Evolutionary conservation across 2,329 filamentous ascomycete genomes (phyloP).

Genomic region (Ophiosphaerella narmari): DNA sequence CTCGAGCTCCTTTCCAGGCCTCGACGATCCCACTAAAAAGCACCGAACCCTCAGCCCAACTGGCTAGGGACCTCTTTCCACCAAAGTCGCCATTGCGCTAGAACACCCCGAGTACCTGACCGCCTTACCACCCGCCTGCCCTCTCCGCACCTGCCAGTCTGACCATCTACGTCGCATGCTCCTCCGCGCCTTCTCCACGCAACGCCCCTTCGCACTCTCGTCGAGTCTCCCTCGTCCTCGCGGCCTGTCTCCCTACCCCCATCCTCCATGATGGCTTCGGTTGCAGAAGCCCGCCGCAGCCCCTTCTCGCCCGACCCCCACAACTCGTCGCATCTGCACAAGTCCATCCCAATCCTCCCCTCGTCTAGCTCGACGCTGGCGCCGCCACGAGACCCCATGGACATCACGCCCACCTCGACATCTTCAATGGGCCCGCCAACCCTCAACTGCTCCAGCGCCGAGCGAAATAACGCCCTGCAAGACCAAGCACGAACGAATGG

Average conservation of each 20-base stretch:
- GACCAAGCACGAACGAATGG: conserved; percentile 27
- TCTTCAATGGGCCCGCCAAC: conserved; percentile 55
- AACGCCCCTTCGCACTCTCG: conserved; percentile 7
- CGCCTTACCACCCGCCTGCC: conserved; percentile 2
- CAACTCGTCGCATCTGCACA: conserved; percentile 51
- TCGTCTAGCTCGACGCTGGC: conserved; percentile 52
- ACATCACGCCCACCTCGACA: conserved; percentile 55
- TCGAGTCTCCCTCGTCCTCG: conserved; percentile 3
- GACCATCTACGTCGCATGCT: conserved; percentile 19
- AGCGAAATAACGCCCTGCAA: conserved; percentile 45
- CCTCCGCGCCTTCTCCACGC: conserved; percentile 6
- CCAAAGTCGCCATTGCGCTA: conserved; percentile 17
- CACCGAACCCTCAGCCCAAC: conserved; percentile 10
- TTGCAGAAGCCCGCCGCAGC: conserved; percentile 52
- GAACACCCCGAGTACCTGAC: conserved; percentile 2
- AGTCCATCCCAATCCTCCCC: conserved; percentile 58
- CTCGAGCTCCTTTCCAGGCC: conserved; percentile 18
- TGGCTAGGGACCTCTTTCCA: conserved; percentile 7
- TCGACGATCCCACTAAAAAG: conserved; percentile 14
- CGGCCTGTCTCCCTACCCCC: not conserved
- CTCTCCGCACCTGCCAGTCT: conserved; percentile 7
- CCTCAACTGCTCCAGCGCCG: conserved; percentile 55
- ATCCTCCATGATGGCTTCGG: conserved; percentile 48
- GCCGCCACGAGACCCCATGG: conserved; percentile 59
- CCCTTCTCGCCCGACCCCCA: conserved; percentile 51